phyloP scores from a whole-genome alignment of 495 filamentous ascomycete species.

The Barbatosphaeria neglecta region DNA sequence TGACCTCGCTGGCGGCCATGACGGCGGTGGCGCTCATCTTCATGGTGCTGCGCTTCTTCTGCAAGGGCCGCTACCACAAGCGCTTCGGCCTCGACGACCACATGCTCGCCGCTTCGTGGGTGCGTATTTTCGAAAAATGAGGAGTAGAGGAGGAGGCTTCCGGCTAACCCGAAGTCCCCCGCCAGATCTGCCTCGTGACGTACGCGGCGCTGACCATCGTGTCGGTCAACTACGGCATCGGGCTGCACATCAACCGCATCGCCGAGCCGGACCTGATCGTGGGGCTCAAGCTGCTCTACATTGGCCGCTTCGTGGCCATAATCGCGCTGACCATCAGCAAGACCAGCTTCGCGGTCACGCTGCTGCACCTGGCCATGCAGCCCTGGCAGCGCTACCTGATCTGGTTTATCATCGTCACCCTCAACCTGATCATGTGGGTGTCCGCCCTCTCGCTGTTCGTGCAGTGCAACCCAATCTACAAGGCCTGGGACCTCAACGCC shows the following conservation, averaged over 20 bases:
- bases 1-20: slow-evolving; percentile 7
- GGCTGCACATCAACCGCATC: slow-evolving; percentile 2
- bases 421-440: slow-evolving; percentile 18
- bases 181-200: slow-evolving; percentile 3
- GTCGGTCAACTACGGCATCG: slow-evolving; percentile 8
- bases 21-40: slow-evolving; percentile 6
- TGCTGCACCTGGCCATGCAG: slow-evolving; percentile 16
- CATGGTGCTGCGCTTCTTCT: slow-evolving; percentile 8
- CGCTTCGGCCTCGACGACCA: slow-evolving; percentile 7
- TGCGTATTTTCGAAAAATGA: background rate
- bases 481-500: slow-evolving; percentile 9
- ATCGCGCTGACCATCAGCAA: slow-evolving; percentile 16
- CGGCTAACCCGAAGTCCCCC: slow-evolving; percentile 3
- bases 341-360: slow-evolving; percentile 22
- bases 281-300: slow-evolving; percentile 5
- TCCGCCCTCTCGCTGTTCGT: slow-evolving; percentile 16
- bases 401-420: slow-evolving; percentile 15
- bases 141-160: no score
- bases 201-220: slow-evolving; percentile 6
- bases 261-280: slow-evolving; percentile 1
- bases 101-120: slow-evolving; percentile 2
- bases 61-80: slow-evolving; percentile 7
- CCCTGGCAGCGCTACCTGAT: slow-evolving; percentile 15
- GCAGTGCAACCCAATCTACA: slow-evolving; percentile 18
- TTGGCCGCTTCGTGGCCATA: slow-evolving; percentile 8